Percentiles rank a stretch among this genome's conserved stretches.
Evolutionary conservation across 208 protist species (phyloP).

Genomic region (Strigomonas culicis): DNA sequence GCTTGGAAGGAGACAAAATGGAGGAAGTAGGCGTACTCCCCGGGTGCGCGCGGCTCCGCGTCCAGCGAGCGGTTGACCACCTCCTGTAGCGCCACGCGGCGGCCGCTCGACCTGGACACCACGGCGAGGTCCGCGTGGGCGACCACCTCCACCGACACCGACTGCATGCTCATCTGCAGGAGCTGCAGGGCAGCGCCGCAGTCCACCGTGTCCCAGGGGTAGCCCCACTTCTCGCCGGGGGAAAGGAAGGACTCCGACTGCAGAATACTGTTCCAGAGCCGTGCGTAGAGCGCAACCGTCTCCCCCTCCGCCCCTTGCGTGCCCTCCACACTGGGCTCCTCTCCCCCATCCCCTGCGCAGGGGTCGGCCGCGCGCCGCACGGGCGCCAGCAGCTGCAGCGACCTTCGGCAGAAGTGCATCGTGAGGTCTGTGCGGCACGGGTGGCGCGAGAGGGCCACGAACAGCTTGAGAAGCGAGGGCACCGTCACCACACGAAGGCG

Average conservation of each 20-base stretch:
- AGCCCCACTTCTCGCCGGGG: not conserved
- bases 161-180: not conserved
- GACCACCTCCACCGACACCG: constrained; percentile 3
- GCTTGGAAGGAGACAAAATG: constrained; percentile 17
- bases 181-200: not conserved
- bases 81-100: not conserved
- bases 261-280: not conserved
- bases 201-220: not conserved
- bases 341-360: not conserved
- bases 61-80: not conserved
- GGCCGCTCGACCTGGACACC: not conserved
- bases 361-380: not conserved
- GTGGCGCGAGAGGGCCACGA: constrained; percentile 23
- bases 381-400: not conserved
- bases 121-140: not conserved
- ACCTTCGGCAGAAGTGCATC: not conserved
- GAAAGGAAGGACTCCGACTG: not conserved
- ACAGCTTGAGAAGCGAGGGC: constrained; percentile 28
- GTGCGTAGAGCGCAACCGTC: not conserved
- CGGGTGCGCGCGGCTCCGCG: constrained; percentile 3
- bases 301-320: not conserved
- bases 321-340: not conserved
- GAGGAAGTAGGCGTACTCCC: constrained; percentile 27
- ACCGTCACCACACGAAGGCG: constrained; percentile 20
- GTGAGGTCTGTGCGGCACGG: not conserved